Evolutionary conservation across 208 protist species (phyloP), one percentile per base, ranked within the genome.

Genomic region (Endotrypanum monterogeii): DNA sequence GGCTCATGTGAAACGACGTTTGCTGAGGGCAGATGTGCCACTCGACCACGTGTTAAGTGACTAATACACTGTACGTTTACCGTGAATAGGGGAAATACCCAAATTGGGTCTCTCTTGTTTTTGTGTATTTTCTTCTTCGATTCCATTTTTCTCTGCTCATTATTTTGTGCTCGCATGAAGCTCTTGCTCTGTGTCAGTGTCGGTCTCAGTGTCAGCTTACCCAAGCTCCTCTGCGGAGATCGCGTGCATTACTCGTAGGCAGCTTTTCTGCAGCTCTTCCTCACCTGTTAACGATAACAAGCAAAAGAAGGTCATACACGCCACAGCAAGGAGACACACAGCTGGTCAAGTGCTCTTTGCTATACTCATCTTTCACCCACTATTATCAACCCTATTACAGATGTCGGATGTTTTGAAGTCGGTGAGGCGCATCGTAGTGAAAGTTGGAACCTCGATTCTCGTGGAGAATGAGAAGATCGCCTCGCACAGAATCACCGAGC

Each of bases 381-480:
- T n/a, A n/a, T n/a, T n/a, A n/a, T n/a, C n/a, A n/a, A 1, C 20
- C 4, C 3, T 6, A 28, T 44, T 41, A 54, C 11, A 14, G 16
- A 80, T 75, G 63, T 2, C 63, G 7, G 76, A 77, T 25, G 48
- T 58, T 44, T 57, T 67, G 44, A 69, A 73, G 39, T 75, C 80
- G n/a, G 70, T 70, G 51, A 91, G 83, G 54, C 81, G 88, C 25
- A 85, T 96, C 41, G 79, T 96, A 30, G 63, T 96, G 35, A 96
- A 96, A 60, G 83, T 89, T 0, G 91, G 91, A 54, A 83, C 82
- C 50, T 82, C 85, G 25, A 84, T 97, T 63, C 78, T 90, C 4
- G 79, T 83, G 16, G 81, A 90, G 37, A 73, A 82, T 54, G 79
- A 85, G 35, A 76, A 88, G 48, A 71, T 83, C 41, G 72, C 78